A percentile compares a stretch with the other conserved stretches of the same genome.
phyloP scores from a whole-genome alignment of 2,329 filamentous ascomycete species.

The Hypoxylon rubiginosum region DNA sequence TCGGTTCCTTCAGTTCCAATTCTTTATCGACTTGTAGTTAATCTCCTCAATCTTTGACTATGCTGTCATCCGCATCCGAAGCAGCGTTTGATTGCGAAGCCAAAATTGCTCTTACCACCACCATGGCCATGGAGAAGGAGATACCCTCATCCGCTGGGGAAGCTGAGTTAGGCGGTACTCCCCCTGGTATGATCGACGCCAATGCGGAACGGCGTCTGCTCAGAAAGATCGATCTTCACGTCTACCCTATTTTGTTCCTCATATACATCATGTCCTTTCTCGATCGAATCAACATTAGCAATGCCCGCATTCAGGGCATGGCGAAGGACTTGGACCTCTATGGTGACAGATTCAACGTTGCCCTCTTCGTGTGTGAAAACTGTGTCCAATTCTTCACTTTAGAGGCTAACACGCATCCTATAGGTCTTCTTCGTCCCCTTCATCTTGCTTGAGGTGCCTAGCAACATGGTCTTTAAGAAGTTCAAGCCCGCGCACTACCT shows the following conservation, averaged over 20 bases:
- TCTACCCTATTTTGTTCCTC: conserved; percentile 58
- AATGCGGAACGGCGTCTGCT: conserved; percentile 55
- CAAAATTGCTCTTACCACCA: conserved; percentile 15
- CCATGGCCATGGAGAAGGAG: conserved; percentile 23
- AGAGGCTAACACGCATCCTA: conserved; percentile 9
- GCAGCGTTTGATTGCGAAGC: conserved; percentile 23
- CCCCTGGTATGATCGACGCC: conserved; percentile 48
- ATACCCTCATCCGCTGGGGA: conserved; percentile 4
- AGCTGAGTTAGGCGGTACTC: conserved; percentile 1
- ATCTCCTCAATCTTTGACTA: conserved; percentile 13
- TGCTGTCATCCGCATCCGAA: conserved; percentile 25
- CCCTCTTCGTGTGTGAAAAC: conserved; percentile 53
- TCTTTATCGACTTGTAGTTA: background rate
- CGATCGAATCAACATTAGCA: conserved; percentile 63
- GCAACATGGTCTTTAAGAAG: conserved; percentile 61
- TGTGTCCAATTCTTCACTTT: background rate
- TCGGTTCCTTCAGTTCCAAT: conserved; percentile 1
- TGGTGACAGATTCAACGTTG: conserved; percentile 60
- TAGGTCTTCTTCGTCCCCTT: conserved; percentile 58
- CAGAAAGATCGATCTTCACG: conserved; percentile 57
- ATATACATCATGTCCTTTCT: conserved; percentile 60
- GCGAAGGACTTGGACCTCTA: conserved; percentile 57
- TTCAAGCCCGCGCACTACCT: conserved; percentile 57
- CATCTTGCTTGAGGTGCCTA: conserved; percentile 60
- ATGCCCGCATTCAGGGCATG: conserved; percentile 61